Percentiles rank a stretch among this genome's conserved stretches.
These are phyloP conservation scores for Yamadazyma dendronema DNA, from an alignment of 1,139 yeast genomes.

Conservation along the genomic window DNA sequence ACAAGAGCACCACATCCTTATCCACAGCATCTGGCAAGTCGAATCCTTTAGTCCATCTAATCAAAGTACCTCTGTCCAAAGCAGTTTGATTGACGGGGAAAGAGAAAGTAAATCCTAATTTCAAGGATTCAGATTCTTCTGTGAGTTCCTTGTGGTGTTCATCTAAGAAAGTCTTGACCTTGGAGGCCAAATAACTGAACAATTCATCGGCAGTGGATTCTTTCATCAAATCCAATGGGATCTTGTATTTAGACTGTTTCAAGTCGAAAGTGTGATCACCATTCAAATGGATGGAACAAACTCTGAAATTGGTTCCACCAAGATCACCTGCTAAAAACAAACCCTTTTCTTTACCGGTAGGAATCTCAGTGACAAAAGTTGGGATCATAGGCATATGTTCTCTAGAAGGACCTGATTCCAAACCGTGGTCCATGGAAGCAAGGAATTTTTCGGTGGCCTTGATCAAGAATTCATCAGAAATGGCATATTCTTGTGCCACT, in stretches of 20 bases:
- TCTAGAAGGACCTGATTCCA: slow-evolving; percentile 37
- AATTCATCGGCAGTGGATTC: slow-evolving; percentile 55
- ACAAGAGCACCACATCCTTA: slow-evolving; percentile 69
- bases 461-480: slow-evolving; percentile 51
- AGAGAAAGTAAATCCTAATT: slow-evolving; percentile 87
- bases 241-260: slow-evolving; percentile 68
- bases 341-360: slow-evolving; percentile 80
- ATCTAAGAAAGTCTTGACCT: slow-evolving; percentile 59
- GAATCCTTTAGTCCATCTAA: slow-evolving; percentile 96
- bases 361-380: slow-evolving; percentile 74
- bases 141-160: slow-evolving; percentile 55
- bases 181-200: slow-evolving; percentile 70
- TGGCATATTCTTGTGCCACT: slow-evolving; percentile 53
- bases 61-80: slow-evolving; percentile 69
- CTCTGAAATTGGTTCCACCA: slow-evolving; percentile 89
- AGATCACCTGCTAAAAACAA: slow-evolving; percentile 77
- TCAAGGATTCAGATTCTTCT: slow-evolving; percentile 30
- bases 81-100: slow-evolving; percentile 89
- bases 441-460: slow-evolving; percentile 65
- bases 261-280: slow-evolving; percentile 80
- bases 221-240: slow-evolving; percentile 69
- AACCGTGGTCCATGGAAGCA: slow-evolving; percentile 61
- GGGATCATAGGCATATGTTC: slow-evolving; percentile 85
- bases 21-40: slow-evolving; percentile 82
- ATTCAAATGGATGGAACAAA: slow-evolving; percentile 73